A percentile compares a stretch with the other conserved stretches of the same genome.
These are phyloP conservation scores for Mycosphaerella arachidis DNA, from an alignment of 2,329 filamentous ascomycete species.

Conservation along the genomic window DNA sequence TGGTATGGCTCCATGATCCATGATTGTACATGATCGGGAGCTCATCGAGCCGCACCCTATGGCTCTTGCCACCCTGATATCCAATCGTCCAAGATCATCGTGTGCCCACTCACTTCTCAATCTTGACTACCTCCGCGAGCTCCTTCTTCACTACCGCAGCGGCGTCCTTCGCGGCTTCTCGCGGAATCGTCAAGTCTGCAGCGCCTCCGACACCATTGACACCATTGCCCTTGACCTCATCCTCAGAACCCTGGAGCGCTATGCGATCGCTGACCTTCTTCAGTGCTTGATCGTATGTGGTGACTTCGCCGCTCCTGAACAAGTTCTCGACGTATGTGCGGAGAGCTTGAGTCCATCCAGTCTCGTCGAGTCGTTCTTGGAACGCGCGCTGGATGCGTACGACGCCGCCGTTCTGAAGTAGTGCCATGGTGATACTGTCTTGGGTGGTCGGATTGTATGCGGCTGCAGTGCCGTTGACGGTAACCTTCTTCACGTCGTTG, in stretches of 20 bases:
- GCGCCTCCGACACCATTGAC: constrained; percentile 14
- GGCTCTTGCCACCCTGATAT: background rate
- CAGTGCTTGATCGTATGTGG: constrained; percentile 54
- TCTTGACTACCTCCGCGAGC: constrained; percentile 25
- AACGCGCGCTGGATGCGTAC: constrained; percentile 53
- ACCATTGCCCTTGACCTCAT: constrained; percentile 16
- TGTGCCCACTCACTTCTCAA: constrained; percentile 12
- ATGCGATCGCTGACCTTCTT: constrained; percentile 47
- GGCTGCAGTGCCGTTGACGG: constrained; percentile 42
- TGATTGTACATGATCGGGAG: background rate
- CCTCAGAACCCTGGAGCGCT: constrained; percentile 18
- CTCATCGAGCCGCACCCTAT: background rate
- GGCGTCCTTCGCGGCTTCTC: constrained; percentile 49
- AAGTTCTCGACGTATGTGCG: constrained; percentile 52
- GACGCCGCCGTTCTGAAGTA: constrained; percentile 48
- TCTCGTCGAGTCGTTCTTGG: constrained; percentile 51
- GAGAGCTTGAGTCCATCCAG: constrained; percentile 57
- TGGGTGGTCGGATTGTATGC: constrained; percentile 36
- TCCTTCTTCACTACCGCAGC: constrained; percentile 51
- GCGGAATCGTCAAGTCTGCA: constrained; percentile 26
- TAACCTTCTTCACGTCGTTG: constrained; percentile 26
- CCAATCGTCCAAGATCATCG: background rate
- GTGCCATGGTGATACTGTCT: constrained; percentile 41
- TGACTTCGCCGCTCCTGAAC: constrained; percentile 54
- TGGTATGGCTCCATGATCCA: background rate